Conservation (phyloP, 2,329 filamentous ascomycete genomes). For the Nannizziopsis barbatae region DNA sequence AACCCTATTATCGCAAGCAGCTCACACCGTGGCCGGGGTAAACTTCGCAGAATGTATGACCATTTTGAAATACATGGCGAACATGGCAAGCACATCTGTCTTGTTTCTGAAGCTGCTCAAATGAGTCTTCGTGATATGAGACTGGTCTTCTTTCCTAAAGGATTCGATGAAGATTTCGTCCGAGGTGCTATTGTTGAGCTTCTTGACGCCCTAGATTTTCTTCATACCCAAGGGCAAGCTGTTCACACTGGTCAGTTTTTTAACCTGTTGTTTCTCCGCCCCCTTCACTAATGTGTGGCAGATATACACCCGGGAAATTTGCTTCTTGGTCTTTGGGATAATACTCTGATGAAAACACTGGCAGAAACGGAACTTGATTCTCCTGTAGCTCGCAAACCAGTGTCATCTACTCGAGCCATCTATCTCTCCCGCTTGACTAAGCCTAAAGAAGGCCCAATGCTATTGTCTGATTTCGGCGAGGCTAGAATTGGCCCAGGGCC, state of each 20-base stretch:
- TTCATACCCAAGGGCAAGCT: constrained; percentile 22
- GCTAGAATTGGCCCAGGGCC: constrained; percentile 25
- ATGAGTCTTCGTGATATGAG: constrained; percentile 22
- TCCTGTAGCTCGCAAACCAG: constrained; percentile 30
- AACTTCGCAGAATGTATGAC: constrained; percentile 24
- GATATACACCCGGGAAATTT: constrained; percentile 28
- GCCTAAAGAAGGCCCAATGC: background rate
- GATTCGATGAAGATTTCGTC: constrained; percentile 19
- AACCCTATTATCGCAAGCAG: constrained; percentile 12
- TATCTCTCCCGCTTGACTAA: constrained; percentile 17
- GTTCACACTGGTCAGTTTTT: constrained; percentile 23
- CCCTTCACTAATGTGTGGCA: constrained; percentile 12
- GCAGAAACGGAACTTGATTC: constrained; percentile 22
- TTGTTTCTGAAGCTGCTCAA: constrained; percentile 23
- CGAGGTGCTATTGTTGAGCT: constrained; percentile 19
- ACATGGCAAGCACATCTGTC: constrained; percentile 21
- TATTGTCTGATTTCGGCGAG: constrained; percentile 26
- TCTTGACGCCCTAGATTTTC: constrained; percentile 23
- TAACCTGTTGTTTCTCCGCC: background rate
- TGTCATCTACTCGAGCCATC: constrained; percentile 25
- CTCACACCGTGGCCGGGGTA: constrained; percentile 19
- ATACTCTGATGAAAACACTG: constrained; percentile 20
- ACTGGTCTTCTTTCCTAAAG: constrained; percentile 14
- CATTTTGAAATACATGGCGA: constrained; percentile 24
- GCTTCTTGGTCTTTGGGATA: constrained; percentile 23